A percentile compares a stretch with the other conserved stretches of the same genome.
phyloP scores from a whole-genome alignment of 1,284 basidiomycete genomes.

The Leccinum fallax region DNA sequence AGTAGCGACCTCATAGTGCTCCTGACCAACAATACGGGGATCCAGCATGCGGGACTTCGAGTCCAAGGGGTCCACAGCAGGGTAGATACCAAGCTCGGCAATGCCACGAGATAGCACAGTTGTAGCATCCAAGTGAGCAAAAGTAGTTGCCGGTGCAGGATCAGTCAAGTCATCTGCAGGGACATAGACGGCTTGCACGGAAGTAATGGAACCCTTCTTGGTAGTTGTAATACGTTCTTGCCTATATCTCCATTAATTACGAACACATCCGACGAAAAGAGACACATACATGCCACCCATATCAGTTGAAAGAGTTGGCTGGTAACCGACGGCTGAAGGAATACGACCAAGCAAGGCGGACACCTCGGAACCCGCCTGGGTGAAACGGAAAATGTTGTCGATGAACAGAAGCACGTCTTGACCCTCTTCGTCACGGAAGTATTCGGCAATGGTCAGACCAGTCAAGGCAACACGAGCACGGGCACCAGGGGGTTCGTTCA shows the following conservation, averaged over 20 bases:
- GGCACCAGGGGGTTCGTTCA: slow-evolving; percentile 99
- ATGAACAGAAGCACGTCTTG: slow-evolving; percentile 99
- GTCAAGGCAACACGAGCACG: slow-evolving; percentile 99
- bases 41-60: slow-evolving; percentile 99
- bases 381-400: slow-evolving; percentile 99
- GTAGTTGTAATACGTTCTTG: slow-evolving; percentile 99
- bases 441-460: slow-evolving; percentile 98
- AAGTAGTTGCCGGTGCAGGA: slow-evolving; percentile 98
- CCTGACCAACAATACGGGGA: slow-evolving; percentile 91
- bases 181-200: slow-evolving; percentile 99
- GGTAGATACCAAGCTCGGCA: slow-evolving; percentile 99
- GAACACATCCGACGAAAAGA: neutral
- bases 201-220: slow-evolving; percentile 99
- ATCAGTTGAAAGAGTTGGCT: slow-evolving; percentile 98
- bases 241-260: slow-evolving; percentile 44
- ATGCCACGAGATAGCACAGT: slow-evolving; percentile 99
- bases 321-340: slow-evolving; percentile 99
- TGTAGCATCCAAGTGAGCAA: slow-evolving; percentile 99
- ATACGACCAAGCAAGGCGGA: slow-evolving; percentile 99
- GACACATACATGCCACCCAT: slow-evolving; percentile 96
- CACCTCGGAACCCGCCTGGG: slow-evolving; percentile 99
- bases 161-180: slow-evolving; percentile 99
- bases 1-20: slow-evolving; percentile 96
- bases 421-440: slow-evolving; percentile 99
- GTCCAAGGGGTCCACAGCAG: slow-evolving; percentile 98